A percentile compares a stretch with the other conserved stretches of the same genome.
phyloP scores from a whole-genome alignment of 495 filamentous ascomycete species.

The Apiosordaria backusii region DNA sequence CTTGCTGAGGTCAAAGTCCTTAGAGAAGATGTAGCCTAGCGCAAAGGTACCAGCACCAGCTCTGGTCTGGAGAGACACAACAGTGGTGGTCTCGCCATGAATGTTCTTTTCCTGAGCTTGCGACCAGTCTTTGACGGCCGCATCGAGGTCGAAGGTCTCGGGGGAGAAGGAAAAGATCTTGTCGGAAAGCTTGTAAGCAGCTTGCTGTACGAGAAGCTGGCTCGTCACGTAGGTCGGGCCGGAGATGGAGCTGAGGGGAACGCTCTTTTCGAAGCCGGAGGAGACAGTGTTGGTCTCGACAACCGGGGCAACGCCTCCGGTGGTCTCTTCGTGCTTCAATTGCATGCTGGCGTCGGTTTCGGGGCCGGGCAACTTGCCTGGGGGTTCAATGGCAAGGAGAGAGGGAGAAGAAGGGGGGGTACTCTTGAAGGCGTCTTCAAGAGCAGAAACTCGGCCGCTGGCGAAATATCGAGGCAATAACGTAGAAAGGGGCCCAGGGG shows the following conservation, averaged over 20 bases:
- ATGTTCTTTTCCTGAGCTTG: slow-evolving; percentile 63
- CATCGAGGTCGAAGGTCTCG: slow-evolving; percentile 84
- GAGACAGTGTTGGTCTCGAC: slow-evolving; percentile 15
- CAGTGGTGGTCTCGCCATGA: slow-evolving; percentile 71
- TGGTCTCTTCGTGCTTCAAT: slow-evolving; percentile 25
- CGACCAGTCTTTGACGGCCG: slow-evolving; percentile 74
- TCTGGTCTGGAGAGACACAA: slow-evolving; percentile 79
- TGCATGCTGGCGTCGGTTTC: slow-evolving; percentile 21
- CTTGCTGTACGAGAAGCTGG: slow-evolving; percentile 91
- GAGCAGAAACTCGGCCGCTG: slow-evolving; percentile 15
- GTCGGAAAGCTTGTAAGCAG: slow-evolving; percentile 88
- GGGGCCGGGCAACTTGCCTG: slow-evolving; percentile 10
- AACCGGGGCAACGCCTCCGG: slow-evolving; percentile 21
- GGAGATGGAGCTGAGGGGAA: slow-evolving; percentile 62
- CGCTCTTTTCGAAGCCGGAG: slow-evolving; percentile 35
- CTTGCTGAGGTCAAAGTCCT: slow-evolving; percentile 89
- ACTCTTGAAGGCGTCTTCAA: slow-evolving; percentile 24
- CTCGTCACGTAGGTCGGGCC: slow-evolving; percentile 90
- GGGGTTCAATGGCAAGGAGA: slow-evolving; percentile 13
- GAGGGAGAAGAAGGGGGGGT: slow-evolving; percentile 4
- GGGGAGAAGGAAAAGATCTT: slow-evolving; percentile 97
- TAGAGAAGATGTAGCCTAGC: slow-evolving; percentile 94
- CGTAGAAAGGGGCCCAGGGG: slow-evolving; percentile 18
- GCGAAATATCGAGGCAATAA: slow-evolving; percentile 26
- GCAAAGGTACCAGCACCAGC: slow-evolving; percentile 88